Conservation (phyloP, 1,284 basidiomycete species). For the Pulchroboletus neoregius region DNA sequence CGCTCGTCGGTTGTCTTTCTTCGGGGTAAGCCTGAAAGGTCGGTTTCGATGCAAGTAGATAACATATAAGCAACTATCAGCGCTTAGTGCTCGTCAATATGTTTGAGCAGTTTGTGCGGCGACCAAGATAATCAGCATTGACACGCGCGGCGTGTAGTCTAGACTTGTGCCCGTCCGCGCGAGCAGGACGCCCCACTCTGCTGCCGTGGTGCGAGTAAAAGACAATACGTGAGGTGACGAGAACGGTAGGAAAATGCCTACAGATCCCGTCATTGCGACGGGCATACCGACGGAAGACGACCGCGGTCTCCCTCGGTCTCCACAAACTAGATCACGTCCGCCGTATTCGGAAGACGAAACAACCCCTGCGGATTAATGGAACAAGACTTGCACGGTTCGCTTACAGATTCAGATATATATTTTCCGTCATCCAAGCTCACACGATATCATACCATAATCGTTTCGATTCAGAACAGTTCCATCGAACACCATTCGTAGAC, state of each 20-base stretch:
- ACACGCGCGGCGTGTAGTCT: not conserved
- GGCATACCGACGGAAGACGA: constrained; percentile 1
- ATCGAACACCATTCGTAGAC: too few relatives aligned
- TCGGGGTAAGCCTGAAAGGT: too few relatives aligned
- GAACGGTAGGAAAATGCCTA: not conserved
- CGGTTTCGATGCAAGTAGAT: too few relatives aligned
- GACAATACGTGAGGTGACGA: constrained; percentile 2
- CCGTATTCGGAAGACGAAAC: constrained; percentile 2
- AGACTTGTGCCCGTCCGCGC: not conserved
- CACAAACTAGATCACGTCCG: not conserved
- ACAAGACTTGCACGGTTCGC: constrained; percentile 8
- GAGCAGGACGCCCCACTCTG: not conserved
- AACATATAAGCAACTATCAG: too few relatives aligned
- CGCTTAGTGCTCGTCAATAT: too few relatives aligned
- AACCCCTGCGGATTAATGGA: not conserved
- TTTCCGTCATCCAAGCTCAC: not conserved
- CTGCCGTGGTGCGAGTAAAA: too few relatives aligned
- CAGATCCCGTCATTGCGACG: too few relatives aligned
- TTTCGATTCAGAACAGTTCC: not conserved
- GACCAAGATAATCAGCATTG: too few relatives aligned
- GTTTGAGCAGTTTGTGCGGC: too few relatives aligned
- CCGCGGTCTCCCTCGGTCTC: too few relatives aligned
- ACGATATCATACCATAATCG: not conserved
- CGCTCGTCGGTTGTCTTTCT: too few relatives aligned
- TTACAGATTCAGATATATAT: constrained; percentile 1